Evolutionary conservation across 2,329 filamentous ascomycete species (phyloP).

Genomic region (Rhytidhysteron rufulum): DNA sequence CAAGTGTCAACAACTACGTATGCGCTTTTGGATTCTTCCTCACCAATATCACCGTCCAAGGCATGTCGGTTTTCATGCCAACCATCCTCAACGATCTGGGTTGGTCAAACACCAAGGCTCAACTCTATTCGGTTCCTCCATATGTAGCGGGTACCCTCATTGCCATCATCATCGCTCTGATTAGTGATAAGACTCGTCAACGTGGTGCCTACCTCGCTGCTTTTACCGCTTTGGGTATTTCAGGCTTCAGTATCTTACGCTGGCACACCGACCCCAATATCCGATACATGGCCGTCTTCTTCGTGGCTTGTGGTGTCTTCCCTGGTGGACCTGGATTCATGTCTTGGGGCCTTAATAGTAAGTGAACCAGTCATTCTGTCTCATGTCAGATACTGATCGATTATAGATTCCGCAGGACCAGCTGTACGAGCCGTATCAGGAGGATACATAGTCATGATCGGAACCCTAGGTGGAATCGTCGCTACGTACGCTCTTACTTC

Average conservation of each 20-base stretch:
- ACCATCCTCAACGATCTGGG: slow-evolving; percentile 36
- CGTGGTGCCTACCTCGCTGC: slow-evolving; percentile 35
- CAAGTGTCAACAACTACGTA: slow-evolving; percentile 58
- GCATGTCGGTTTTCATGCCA: slow-evolving; percentile 38
- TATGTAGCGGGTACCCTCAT: slow-evolving; percentile 35
- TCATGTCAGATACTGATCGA: not conserved
- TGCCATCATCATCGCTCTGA: slow-evolving; percentile 32
- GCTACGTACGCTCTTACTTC: slow-evolving; percentile 39
- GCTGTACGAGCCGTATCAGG: slow-evolving; percentile 54
- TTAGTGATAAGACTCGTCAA: slow-evolving; percentile 34
- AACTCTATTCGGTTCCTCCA: slow-evolving; percentile 37
- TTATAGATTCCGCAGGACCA: slow-evolving; percentile 50
- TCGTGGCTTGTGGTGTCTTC: slow-evolving; percentile 55
- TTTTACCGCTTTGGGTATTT: slow-evolving; percentile 40
- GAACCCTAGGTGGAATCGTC: slow-evolving; percentile 55
- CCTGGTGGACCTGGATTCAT: slow-evolving; percentile 57
- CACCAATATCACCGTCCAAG: slow-evolving; percentile 59
- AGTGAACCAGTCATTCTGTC: slow-evolving; percentile 8
- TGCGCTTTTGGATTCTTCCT: slow-evolving; percentile 57
- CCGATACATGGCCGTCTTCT: slow-evolving; percentile 52
- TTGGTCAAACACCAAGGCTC: slow-evolving; percentile 35
- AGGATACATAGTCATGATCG: slow-evolving; percentile 64
- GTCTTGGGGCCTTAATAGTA: slow-evolving; percentile 56
- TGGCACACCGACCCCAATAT: slow-evolving; percentile 56
- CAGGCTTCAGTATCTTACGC: slow-evolving; percentile 52